phyloP scores from a whole-genome alignment of 441 rosid species.

The Metrosideros polymorpha region DNA sequence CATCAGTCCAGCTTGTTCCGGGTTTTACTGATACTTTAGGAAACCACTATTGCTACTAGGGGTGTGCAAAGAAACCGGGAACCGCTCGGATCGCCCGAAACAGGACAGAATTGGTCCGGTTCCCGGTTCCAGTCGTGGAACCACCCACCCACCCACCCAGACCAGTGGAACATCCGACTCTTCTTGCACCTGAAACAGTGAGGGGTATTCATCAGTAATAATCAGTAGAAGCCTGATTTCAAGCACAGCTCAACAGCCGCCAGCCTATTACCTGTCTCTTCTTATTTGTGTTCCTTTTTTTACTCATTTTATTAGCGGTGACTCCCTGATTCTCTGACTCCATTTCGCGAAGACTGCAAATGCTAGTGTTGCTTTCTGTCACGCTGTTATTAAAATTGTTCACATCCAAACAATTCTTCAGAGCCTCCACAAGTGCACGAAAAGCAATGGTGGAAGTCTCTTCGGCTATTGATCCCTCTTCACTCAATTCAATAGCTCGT shows the following conservation, averaged over 20 bases:
- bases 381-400: slow-evolving; percentile 1
- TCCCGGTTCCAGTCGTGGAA: no score
- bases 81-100: no score
- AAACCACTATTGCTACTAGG: no score
- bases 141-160: no score
- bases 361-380: background rate
- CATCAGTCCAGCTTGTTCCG: no score
- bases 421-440: slow-evolving; percentile 8
- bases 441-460: slow-evolving; percentile 7
- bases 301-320: background rate
- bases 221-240: background rate
- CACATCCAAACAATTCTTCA: slow-evolving; percentile 10
- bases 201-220: background rate
- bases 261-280: slow-evolving; percentile 1
- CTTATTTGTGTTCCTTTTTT: background rate
- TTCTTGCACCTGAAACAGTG: slow-evolving; percentile 4
- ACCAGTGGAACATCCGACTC: background rate
- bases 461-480: slow-evolving; percentile 11
- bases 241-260: background rate
- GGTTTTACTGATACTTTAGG: no score
- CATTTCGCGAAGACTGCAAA: background rate
- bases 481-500: slow-evolving; percentile 13
- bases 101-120: no score
- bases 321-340: slow-evolving; percentile 4
- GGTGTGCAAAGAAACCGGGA: no score